Percentiles rank a stretch among this genome's conserved stretches.
phyloP scores from a whole-genome alignment of 176 grass and related monocot species.

The Oryza meridionalis region DNA sequence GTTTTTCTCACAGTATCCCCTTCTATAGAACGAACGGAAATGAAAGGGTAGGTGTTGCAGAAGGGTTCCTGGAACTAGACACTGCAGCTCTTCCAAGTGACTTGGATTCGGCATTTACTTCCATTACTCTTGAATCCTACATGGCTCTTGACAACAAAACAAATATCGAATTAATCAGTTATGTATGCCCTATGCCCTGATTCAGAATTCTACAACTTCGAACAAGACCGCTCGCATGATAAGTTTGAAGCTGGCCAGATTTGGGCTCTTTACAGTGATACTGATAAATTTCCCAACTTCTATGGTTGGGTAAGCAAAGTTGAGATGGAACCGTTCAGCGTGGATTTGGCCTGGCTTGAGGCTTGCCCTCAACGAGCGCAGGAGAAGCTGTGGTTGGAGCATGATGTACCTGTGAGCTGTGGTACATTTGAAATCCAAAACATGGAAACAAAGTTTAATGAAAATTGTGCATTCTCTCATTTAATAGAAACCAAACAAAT shows the following conservation, averaged over 20 bases:
- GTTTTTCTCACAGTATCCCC: no score
- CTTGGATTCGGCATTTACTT: no score
- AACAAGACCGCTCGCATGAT: constrained; percentile 44
- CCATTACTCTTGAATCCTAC: no score
- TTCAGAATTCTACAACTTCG: constrained; percentile 70
- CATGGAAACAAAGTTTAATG: constrained; percentile 36
- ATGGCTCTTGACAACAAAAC: no score
- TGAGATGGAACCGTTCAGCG: constrained; percentile 46
- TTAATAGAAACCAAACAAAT: no score
- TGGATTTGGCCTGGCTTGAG: constrained; percentile 82
- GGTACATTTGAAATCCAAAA: constrained; percentile 57
- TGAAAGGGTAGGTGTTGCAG: no score
- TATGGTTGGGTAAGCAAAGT: constrained; percentile 83
- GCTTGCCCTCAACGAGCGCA: constrained; percentile 46
- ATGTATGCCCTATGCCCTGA: constrained; percentile 65
- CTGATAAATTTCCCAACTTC: constrained; percentile 80
- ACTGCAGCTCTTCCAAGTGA: no score
- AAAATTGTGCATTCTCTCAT: background rate
- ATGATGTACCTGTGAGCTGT: constrained; percentile 49
- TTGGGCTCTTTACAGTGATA: constrained; percentile 83
- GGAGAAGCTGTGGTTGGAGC: constrained; percentile 28
- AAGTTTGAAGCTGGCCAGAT: constrained; percentile 71
- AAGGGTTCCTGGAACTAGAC: no score
- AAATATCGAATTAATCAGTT: no score
- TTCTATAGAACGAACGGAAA: no score